A percentile compares a stretch with the other conserved stretches of the same genome.
phyloP scores from a whole-genome alignment of 257 asterid species.

The Penstemon barbatus region DNA sequence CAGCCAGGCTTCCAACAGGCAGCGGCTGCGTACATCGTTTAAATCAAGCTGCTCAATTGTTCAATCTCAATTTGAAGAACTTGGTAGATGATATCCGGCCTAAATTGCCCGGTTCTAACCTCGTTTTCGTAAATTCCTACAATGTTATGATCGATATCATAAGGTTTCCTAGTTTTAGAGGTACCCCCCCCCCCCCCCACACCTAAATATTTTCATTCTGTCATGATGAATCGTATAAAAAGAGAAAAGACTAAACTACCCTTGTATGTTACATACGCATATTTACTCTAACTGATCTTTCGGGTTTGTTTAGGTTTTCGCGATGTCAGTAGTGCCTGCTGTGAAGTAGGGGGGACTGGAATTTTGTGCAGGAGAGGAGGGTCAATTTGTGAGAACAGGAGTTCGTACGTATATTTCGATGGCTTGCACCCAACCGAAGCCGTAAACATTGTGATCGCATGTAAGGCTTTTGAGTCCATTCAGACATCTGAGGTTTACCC shows the following conservation, averaged over 20 bases:
- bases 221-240: background rate
- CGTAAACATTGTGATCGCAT: slow-evolving; percentile 52
- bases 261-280: background rate
- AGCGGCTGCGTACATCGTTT: slow-evolving; percentile 39
- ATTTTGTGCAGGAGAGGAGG: slow-evolving; percentile 66
- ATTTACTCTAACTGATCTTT: background rate
- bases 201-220: background rate
- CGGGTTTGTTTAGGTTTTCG: slow-evolving; percentile 40
- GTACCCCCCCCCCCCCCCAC: no score
- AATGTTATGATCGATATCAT: slow-evolving; percentile 55
- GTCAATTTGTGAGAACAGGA: slow-evolving; percentile 43
- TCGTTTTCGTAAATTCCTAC: slow-evolving; percentile 59
- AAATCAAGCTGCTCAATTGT: slow-evolving; percentile 49
- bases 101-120: slow-evolving; percentile 55
- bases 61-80: slow-evolving; percentile 48
- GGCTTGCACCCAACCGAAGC: slow-evolving; percentile 81
- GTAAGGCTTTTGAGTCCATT: slow-evolving; percentile 53
- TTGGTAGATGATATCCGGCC: slow-evolving; percentile 46
- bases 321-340: slow-evolving; percentile 46
- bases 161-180: slow-evolving; percentile 42
- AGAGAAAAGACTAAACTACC: no score
- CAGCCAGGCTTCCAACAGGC: slow-evolving; percentile 28
- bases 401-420: slow-evolving; percentile 54
- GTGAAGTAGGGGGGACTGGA: slow-evolving; percentile 60
- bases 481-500: slow-evolving; percentile 53